Percentiles rank a stretch among this genome's conserved stretches.
phyloP scores from a whole-genome alignment of 1,284 basidiomycete genomes.

The Athelia psychrophila region DNA sequence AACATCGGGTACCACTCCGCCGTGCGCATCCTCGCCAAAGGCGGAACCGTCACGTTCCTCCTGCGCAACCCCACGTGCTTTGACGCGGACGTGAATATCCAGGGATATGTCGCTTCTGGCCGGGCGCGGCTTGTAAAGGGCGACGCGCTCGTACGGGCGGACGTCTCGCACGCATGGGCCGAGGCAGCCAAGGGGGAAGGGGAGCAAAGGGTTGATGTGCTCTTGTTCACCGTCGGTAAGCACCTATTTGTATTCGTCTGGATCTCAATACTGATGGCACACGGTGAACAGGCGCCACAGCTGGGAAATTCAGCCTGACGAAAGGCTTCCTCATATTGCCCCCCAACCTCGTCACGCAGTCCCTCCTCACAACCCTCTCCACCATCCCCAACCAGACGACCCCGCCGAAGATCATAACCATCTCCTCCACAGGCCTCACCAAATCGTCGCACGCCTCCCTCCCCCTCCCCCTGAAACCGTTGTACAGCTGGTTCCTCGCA shows the following conservation, averaged over 20 bases:
- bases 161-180: conserved; percentile 37
- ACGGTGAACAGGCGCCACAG: conserved; percentile 36
- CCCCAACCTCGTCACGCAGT: conserved; percentile 47
- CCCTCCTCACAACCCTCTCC: conserved; percentile 44
- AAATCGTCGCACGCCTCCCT: conserved; percentile 39
- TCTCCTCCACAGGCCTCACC: conserved; percentile 54
- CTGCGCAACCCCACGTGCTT: conserved; percentile 42
- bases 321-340: conserved; percentile 47
- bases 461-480: conserved; percentile 42
- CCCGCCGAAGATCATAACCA: conserved; percentile 48
- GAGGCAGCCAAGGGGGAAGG: conserved; percentile 2
- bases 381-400: conserved; percentile 41
- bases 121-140: conserved; percentile 45
- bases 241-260: conserved; percentile 4
- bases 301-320: conserved; percentile 34
- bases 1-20: conserved; percentile 62
- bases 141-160: conserved; percentile 44
- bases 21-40: conserved; percentile 44
- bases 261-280: conserved; percentile 12
- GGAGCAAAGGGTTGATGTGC: conserved; percentile 33
- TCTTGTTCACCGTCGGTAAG: conserved; percentile 52
- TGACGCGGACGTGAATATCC: conserved; percentile 41
- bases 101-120: conserved; percentile 37
- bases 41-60: conserved; percentile 49
- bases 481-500: conserved; percentile 43